Conservation (phyloP, 768 basidiomycete genomes). For the Chalciporus sphaerocephalus region DNA sequence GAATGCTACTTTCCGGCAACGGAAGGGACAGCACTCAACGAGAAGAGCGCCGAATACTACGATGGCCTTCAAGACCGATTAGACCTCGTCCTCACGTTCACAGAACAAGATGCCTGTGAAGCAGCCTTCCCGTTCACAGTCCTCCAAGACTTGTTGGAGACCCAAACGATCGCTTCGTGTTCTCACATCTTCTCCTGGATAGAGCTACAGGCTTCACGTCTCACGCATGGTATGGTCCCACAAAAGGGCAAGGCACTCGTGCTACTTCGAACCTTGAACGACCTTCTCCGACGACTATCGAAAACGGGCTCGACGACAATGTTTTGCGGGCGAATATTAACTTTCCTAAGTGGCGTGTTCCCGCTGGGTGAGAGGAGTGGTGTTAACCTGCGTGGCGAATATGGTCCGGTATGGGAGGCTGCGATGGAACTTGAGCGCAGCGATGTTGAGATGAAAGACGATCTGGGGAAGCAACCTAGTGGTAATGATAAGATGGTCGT, state of each 20-base stretch:
- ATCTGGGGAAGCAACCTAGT: conserved; percentile 28
- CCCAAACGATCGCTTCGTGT: conserved; percentile 80
- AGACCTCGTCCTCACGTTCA: conserved; percentile 72
- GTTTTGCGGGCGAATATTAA: conserved; percentile 86
- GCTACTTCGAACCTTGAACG: conserved; percentile 81
- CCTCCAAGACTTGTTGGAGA: conserved; percentile 79
- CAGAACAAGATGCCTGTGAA: conserved; percentile 80
- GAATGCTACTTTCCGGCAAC: conserved; percentile 41
- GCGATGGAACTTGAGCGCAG: conserved; percentile 41
- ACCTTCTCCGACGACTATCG: conserved; percentile 78
- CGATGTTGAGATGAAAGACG: conserved; percentile 31
- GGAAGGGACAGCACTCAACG: conserved; percentile 62
- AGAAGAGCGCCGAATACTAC: conserved; percentile 55
- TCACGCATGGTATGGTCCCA: conserved; percentile 76
- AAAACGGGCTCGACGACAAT: conserved; percentile 81
- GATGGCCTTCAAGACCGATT: conserved; percentile 54
- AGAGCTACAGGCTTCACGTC: conserved; percentile 60
- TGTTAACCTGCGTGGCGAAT: conserved; percentile 87
- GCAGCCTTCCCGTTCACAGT: conserved; percentile 65
- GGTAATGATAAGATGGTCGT: conserved; percentile 58
- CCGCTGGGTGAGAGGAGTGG: conserved; percentile 86
- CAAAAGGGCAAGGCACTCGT: conserved; percentile 86
- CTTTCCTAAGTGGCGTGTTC: conserved; percentile 81
- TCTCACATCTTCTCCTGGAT: conserved; percentile 89
- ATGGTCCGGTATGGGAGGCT: conserved; percentile 74